Conservation (phyloP, 495 filamentous ascomycete genomes). For the Talaromyces borbonicus region DNA sequence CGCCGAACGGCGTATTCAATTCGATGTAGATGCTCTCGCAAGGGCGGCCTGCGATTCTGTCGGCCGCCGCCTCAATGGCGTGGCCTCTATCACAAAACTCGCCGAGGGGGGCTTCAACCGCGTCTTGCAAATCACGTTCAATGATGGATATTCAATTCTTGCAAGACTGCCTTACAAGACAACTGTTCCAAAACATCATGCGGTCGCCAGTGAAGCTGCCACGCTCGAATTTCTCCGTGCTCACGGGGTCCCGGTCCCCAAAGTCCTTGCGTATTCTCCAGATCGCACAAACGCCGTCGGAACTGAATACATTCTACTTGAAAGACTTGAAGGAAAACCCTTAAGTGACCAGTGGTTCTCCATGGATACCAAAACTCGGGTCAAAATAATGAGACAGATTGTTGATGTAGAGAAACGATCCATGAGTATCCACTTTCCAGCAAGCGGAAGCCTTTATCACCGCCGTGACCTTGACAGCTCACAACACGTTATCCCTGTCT, state of each 20-base stretch:
- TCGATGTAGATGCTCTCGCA: slow-evolving; percentile 14
- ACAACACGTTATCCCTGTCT: slow-evolving; percentile 10
- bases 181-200: slow-evolving; percentile 18
- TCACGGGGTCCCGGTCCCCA: slow-evolving; percentile 21
- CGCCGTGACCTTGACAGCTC: slow-evolving; percentile 14
- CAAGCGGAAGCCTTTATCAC: slow-evolving; percentile 28
- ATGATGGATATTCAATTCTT: slow-evolving; percentile 18
- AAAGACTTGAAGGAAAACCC: slow-evolving; percentile 15
- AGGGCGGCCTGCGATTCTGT: slow-evolving; percentile 10
- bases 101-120: slow-evolving; percentile 27
- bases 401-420: slow-evolving; percentile 22
- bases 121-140: slow-evolving; percentile 17
- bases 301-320: slow-evolving; percentile 21
- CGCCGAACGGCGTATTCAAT: slow-evolving; percentile 13
- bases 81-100: slow-evolving; percentile 19
- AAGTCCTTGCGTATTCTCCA: slow-evolving; percentile 14
- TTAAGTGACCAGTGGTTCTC: slow-evolving; percentile 18
- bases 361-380: slow-evolving; percentile 16
- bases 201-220: slow-evolving; percentile 27
- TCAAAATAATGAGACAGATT: slow-evolving; percentile 23
- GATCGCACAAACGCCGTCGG: slow-evolving; percentile 15
- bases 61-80: slow-evolving; percentile 1
- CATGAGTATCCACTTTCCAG: slow-evolving; percentile 20
- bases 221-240: slow-evolving; percentile 22
- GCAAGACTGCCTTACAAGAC: slow-evolving; percentile 19